These are phyloP conservation scores for Vinca major DNA, from an alignment of 305 asterid genomes.

Conservation along the genomic window DNA sequence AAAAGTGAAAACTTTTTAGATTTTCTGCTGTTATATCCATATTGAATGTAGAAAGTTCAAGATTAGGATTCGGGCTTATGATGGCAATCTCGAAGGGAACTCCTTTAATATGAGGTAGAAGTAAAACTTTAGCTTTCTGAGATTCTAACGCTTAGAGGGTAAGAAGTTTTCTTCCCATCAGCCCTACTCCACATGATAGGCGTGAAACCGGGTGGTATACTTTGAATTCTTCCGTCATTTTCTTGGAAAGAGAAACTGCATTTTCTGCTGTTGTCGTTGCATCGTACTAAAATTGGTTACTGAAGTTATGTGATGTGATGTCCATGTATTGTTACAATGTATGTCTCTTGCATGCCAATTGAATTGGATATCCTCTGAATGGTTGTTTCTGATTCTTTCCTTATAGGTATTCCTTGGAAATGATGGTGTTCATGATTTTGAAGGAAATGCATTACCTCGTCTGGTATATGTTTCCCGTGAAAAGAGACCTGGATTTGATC, in stretches of 20 bases:
- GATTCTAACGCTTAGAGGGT: background rate
- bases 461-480: constrained; percentile 79
- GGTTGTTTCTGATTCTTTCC: constrained; percentile 8
- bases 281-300: background rate
- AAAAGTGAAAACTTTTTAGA: background rate
- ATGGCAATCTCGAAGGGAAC: too few species aligned
- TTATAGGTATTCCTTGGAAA: constrained; percentile 66
- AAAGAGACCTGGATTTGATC: constrained; percentile 80
- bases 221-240: background rate
- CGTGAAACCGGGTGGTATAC: background rate
- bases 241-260: background rate
- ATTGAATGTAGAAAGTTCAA: background rate
- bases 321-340: background rate
- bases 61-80: background rate
- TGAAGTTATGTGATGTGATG: background rate
- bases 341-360: background rate
- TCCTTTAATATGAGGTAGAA: background rate
- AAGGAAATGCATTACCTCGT: constrained; percentile 54
- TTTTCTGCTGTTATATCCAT: background rate
- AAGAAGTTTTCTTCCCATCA: background rate
- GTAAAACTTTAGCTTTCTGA: background rate
- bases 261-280: background rate
- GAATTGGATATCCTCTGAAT: background rate
- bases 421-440: constrained; percentile 50
- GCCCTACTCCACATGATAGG: background rate